These are phyloP conservation scores for Pichiaceae sp. DNA, from an alignment of 1,139 yeast genomes.

Conservation along the genomic window DNA sequence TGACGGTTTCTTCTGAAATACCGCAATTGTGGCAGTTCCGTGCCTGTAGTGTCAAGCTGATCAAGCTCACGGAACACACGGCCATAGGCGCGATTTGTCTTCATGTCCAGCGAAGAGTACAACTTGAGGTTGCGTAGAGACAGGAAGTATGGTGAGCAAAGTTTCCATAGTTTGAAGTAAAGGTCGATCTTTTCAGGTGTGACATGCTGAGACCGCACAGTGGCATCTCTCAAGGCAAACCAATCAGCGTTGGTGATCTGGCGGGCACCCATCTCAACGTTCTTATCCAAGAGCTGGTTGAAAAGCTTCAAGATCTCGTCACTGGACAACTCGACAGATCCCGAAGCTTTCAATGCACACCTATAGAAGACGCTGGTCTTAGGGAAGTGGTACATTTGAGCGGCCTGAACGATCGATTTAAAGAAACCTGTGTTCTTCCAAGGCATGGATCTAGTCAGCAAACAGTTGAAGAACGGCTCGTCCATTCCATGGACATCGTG, in stretches of 20 bases:
- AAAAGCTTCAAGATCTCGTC: conserved; percentile 52
- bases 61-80: conserved; percentile 28
- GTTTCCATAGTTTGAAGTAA: conserved; percentile 49
- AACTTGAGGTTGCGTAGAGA: conserved; percentile 32
- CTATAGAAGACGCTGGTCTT: conserved; percentile 70
- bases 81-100: conserved; percentile 29
- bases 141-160: conserved; percentile 39
- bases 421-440: conserved; percentile 66
- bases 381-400: conserved; percentile 47
- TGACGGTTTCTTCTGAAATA: conserved; percentile 16
- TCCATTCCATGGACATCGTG: conserved; percentile 51
- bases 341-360: conserved; percentile 67
- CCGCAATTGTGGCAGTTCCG: conserved; percentile 28
- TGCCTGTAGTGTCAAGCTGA: conserved; percentile 26
- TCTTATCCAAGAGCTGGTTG: conserved; percentile 42
- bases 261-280: conserved; percentile 42
- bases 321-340: conserved; percentile 46
- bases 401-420: conserved; percentile 56
- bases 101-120: conserved; percentile 31
- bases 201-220: conserved; percentile 36
- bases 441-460: conserved; percentile 53
- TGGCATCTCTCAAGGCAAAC: conserved; percentile 79
- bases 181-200: conserved; percentile 35
- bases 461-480: conserved; percentile 73
- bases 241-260: conserved; percentile 79